Base-by-base conservation (phyloP, 306 rosid genomes). In the Mimosa bimucronata region DNA sequence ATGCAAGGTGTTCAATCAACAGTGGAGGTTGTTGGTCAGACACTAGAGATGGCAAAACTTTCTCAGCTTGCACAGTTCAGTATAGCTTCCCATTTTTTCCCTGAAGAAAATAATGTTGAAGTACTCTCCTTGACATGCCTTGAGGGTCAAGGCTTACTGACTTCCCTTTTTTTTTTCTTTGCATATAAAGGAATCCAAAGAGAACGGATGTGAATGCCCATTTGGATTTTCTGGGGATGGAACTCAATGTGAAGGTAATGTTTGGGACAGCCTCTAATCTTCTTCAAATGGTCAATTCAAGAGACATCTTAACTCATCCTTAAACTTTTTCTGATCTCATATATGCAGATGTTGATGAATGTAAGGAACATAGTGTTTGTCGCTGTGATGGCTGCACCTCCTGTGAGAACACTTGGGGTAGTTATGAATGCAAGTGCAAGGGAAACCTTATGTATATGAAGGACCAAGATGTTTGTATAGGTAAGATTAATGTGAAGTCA, bases 21-120 rank as follows among this genome's bases (percentile, higher is more conserved):
- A 88, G 92, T 45, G 99, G 99, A 73, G 98, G 98, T 21, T 95
- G 99, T 83, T 95, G 99, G 99, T 89, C 92, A 30, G 96, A 88
- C 19, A 80, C 79, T 50, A 88, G 18, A 85, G 42, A 91, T 10
- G 86, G 77, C 78, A 44, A 78, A 9, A 71, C 86, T 68, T 83
- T 83, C 89, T 88, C 99, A 2, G 98, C 99, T 79, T 95, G 99
- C 87, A 92, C 93, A 90, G 99, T 95, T 94, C 79, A 89, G 99
- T 93, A 88, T 57, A 65, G 21, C 77, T 75, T 78, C 73, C 45
- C 38, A 34, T 34, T 34, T 41, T 15, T 25, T 60, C 11, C 25
- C 25, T 23, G 7, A 26, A 26, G 66, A 26, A 62, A 48, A 3
- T 65, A 70, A 15, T 29, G 26, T 48, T n/a, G 42, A 78, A 78